phyloP scores from a whole-genome alignment of 2,329 filamentous ascomycete genomes.

The Penicillium palitans region DNA sequence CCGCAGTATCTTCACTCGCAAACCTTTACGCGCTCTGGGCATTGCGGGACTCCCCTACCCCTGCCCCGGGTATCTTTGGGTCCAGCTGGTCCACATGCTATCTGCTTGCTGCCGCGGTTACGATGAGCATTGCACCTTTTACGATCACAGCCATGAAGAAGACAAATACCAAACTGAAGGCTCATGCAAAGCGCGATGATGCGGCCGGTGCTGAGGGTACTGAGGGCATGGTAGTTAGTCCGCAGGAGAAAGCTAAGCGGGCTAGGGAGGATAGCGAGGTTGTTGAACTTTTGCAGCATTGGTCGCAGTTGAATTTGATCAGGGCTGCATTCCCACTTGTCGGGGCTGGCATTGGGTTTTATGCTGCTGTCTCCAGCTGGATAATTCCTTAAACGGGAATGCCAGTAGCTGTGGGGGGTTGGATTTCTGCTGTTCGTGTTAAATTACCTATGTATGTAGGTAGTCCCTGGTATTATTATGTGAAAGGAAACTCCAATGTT shows the following conservation, averaged over 20 bases:
- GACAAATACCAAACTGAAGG: slow-evolving; percentile 28
- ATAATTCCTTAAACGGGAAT: slow-evolving; percentile 1
- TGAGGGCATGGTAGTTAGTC: slow-evolving; percentile 19
- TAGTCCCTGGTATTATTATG: background rate
- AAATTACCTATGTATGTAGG: no score
- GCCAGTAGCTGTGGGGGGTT: background rate
- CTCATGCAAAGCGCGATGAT: slow-evolving; percentile 27
- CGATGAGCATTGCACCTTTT: slow-evolving; percentile 30
- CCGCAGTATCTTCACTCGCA: slow-evolving; percentile 54
- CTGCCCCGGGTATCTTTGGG: slow-evolving; percentile 10
- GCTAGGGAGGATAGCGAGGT: slow-evolving; percentile 24
- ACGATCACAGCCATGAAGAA: slow-evolving; percentile 29
- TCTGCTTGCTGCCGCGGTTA: slow-evolving; percentile 23
- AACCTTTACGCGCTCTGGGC: slow-evolving; percentile 45
- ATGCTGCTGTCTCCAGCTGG: slow-evolving; percentile 14
- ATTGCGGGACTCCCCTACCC: slow-evolving; percentile 10
- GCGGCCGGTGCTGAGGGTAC: slow-evolving; percentile 24
- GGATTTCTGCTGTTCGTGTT: background rate
- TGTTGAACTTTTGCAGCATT: slow-evolving; percentile 21
- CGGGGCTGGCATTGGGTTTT: slow-evolving; percentile 29
- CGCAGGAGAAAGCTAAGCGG: slow-evolving; percentile 21
- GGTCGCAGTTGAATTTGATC: slow-evolving; percentile 26
- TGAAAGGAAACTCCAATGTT: background rate
- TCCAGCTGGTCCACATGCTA: slow-evolving; percentile 22
- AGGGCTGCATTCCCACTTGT: slow-evolving; percentile 26